Conservation (phyloP, 495 filamentous ascomycete species). For the Thermothielavioides terrestris region DNA sequence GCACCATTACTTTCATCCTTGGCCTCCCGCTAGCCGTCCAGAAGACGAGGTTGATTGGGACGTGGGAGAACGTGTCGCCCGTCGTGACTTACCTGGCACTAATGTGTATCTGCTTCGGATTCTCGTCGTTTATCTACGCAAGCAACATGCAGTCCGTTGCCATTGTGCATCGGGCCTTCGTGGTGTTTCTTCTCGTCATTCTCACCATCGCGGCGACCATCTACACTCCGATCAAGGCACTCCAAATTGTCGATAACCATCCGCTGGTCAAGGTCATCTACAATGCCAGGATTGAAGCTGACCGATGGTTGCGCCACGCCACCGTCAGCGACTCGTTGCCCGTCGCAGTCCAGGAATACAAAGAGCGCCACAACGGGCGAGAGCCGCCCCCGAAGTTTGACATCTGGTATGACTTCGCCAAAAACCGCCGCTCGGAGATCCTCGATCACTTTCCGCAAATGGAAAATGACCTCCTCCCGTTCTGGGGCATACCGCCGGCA, state of each 20-base stretch:
- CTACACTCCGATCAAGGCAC: conserved; percentile 17
- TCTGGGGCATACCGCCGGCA: conserved; percentile 58
- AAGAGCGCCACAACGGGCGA: conserved; percentile 44
- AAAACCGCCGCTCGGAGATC: conserved; percentile 50
- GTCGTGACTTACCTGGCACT: conserved; percentile 21
- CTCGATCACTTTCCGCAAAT: conserved; percentile 75
- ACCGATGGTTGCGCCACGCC: conserved; percentile 37
- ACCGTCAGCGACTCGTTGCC: conserved; percentile 42
- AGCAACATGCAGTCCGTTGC: conserved; percentile 32
- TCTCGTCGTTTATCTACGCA: conserved; percentile 32
- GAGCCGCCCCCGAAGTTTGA: conserved; percentile 58
- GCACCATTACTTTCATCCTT: conserved; percentile 31
- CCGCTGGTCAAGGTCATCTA: conserved; percentile 47
- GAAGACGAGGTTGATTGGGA: conserved; percentile 24
- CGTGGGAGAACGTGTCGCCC: conserved; percentile 31
- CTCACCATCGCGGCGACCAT: conserved; percentile 27
- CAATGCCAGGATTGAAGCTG: conserved; percentile 39
- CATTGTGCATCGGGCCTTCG: conserved; percentile 31
- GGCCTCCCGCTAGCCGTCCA: conserved; percentile 24
- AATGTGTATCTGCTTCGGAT: conserved; percentile 29
- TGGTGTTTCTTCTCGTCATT: conserved; percentile 26
- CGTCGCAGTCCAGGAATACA: conserved; percentile 51
- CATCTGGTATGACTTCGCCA: conserved; percentile 67
- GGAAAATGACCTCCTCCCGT: conserved; percentile 58
- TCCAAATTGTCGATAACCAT: conserved; percentile 24